Conservation (phyloP, 1,139 yeast genomes). For the Taiozyma sp. region DNA sequence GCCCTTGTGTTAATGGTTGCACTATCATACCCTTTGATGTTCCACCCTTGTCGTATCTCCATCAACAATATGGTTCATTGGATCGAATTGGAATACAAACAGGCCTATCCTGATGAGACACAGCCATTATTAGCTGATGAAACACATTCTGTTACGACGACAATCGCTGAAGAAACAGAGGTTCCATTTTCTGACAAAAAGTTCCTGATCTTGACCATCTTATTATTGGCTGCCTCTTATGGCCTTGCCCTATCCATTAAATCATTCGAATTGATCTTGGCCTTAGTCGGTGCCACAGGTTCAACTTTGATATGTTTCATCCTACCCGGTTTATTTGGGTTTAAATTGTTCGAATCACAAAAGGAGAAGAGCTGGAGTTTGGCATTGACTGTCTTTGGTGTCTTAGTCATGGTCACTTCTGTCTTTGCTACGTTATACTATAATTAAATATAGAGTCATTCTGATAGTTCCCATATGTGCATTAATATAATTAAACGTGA, state of each 20-base stretch:
- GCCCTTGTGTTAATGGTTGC: slow-evolving; percentile 80
- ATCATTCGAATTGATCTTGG: slow-evolving; percentile 80
- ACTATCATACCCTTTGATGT: slow-evolving; percentile 86
- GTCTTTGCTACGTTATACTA: slow-evolving; percentile 57
- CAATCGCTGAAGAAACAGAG: slow-evolving; percentile 3
- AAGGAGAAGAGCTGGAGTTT: slow-evolving; percentile 56
- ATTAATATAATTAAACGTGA: not conserved
- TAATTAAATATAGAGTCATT: not conserved
- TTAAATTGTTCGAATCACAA: slow-evolving; percentile 49
- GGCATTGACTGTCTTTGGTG: slow-evolving; percentile 67
- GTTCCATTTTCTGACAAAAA: slow-evolving; percentile 50
- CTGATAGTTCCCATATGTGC: not conserved
- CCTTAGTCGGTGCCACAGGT: slow-evolving; percentile 93
- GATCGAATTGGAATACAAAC: slow-evolving; percentile 25
- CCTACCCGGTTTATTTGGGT: slow-evolving; percentile 88
- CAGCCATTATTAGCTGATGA: slow-evolving; percentile 15
- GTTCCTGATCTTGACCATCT: slow-evolving; percentile 44
- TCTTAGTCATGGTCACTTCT: slow-evolving; percentile 70
- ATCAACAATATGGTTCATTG: slow-evolving; percentile 69
- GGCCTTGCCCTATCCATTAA: slow-evolving; percentile 63
- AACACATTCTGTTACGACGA: slow-evolving; percentile 14
- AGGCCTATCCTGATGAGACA: slow-evolving; percentile 10
- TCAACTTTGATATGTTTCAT: slow-evolving; percentile 91
- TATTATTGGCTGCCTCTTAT: slow-evolving; percentile 46
- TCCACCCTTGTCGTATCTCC: slow-evolving; percentile 89